Evolutionary conservation across 208 protist genomes (phyloP), one percentile per base, ranked within the genome.

Genomic region (Acanthamoeba sp.): DNA sequence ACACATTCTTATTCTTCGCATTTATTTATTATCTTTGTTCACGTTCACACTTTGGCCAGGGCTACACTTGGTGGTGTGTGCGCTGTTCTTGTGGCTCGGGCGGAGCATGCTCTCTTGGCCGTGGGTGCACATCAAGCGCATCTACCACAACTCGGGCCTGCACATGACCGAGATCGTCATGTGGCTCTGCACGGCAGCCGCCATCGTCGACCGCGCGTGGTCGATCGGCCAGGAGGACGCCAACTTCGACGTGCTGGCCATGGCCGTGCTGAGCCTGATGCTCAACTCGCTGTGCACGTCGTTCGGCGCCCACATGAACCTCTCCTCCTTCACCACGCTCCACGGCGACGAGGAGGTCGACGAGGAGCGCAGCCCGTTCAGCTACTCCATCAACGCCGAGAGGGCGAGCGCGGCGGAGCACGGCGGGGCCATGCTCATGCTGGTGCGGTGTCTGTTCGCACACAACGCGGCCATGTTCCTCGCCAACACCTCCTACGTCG

Each of bases 391-490:
- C 36, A 48, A 80, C 20, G 36, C 29, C 64, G 29, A 42, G 38
- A 2, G 38, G 34, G 38, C 71, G 36, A 18, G 38, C 32, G 71
- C 48, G 34, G 71, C 38, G n/a, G 59, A 69, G 27, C 36, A 80
- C 29, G 34, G 36, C 71, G 32, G 34, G 5, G 71, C 36, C 36
- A 38, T 45, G 34, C 3, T 48, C 5, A 48, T 12, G 0, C 71
- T 80, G 9, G 38, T 38, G 20, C 71, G 76, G 32, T 59, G 76
- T 45, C 27, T 85, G 3, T 85, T 85, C 45, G 29, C 59, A 0
- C 76, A 85, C 45, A 85, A 85, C 76, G 76, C 76, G 14, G 45
- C 76, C 27, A 27, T 85, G 27, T 85, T 85, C 27, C 76, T 85
- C 9, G 38, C 76, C 45, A 38, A 85, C 45, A 85, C 76, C 22